A percentile compares a stretch with the other conserved stretches of the same genome.
These are phyloP conservation scores for Otatea glauca DNA, from an alignment of 176 grass and related monocot species.

Conservation along the genomic window DNA sequence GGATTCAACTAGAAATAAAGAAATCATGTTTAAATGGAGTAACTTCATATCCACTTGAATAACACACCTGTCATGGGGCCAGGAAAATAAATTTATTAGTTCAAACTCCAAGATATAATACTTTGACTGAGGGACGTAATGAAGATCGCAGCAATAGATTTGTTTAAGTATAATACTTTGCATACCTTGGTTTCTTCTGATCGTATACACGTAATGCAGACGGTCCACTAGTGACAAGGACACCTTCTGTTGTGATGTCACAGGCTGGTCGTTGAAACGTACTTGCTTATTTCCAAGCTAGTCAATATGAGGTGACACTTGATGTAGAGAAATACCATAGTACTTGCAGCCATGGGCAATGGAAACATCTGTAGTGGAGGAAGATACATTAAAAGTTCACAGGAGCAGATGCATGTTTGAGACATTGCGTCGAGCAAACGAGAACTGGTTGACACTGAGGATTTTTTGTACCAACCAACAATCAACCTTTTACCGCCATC, in stretches of 20 bases:
- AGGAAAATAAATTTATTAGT: neutral
- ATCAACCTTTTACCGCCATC: neutral
- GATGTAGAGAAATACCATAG: slow-evolving; percentile 5
- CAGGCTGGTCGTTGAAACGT: neutral
- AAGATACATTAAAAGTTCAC: neutral
- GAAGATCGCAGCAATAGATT: neutral
- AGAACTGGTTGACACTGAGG: neutral
- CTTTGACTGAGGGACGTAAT: neutral
- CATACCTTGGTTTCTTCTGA: neutral
- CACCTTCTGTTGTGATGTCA: slow-evolving; percentile 7
- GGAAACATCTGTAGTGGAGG: neutral
- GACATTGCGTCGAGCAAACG: slow-evolving; percentile 31
- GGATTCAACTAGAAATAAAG: neutral
- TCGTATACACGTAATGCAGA: neutral
- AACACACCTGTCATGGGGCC: neutral
- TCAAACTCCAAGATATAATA: neutral
- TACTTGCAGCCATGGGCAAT: neutral
- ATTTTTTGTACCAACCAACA: neutral
- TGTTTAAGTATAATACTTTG: neutral
- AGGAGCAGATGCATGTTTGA: neutral
- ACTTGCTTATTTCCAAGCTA: neutral
- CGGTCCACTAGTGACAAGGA: slow-evolving; percentile 22
- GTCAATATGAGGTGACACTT: slow-evolving; percentile 15
- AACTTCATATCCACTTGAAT: neutral
- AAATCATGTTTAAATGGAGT: neutral